Evolutionary conservation across 1,139 yeast species (phyloP).

Genomic region (Scheffersomyces cryptocercus): DNA sequence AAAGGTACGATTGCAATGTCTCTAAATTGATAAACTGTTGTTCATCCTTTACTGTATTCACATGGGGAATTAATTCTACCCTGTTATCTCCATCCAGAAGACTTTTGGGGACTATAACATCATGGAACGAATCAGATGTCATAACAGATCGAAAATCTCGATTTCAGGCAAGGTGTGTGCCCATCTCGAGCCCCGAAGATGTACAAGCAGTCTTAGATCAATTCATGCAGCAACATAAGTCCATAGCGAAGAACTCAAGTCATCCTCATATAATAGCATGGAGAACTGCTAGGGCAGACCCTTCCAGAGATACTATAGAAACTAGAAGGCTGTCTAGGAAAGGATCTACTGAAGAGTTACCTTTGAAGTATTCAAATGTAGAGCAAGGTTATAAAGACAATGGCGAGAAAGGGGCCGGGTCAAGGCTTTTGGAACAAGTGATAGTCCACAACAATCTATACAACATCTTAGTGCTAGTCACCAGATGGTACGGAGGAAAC

Average conservation of each 20-base stretch:
- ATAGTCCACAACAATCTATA: constrained; percentile 47
- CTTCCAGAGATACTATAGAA: constrained; percentile 7
- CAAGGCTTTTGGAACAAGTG: constrained; percentile 48
- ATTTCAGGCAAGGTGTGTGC: constrained; percentile 59
- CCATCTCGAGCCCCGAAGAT: constrained; percentile 34
- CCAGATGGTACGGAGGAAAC: constrained; percentile 74
- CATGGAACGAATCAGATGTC: constrained; percentile 33
- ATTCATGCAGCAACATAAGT: constrained; percentile 39
- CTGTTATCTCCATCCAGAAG: background rate
- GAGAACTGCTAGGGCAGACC: constrained; percentile 45
- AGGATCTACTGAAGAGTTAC: background rate
- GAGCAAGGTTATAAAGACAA: constrained; percentile 61
- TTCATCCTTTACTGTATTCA: no score
- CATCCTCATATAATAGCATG: constrained; percentile 74
- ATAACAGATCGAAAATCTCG: constrained; percentile 52
- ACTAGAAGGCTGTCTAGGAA: background rate
- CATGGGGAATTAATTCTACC: no score
- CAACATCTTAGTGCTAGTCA: constrained; percentile 60
- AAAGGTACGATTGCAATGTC: no score
- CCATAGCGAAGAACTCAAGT: constrained; percentile 49
- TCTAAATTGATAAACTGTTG: no score
- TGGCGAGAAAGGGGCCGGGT: constrained; percentile 71
- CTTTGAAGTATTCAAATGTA: constrained; percentile 20
- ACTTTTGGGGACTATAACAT: constrained; percentile 4
- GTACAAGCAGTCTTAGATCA: constrained; percentile 38